phyloP scores from a whole-genome alignment of 2,329 filamentous ascomycete species.

The Paramyrothecium sp. region DNA sequence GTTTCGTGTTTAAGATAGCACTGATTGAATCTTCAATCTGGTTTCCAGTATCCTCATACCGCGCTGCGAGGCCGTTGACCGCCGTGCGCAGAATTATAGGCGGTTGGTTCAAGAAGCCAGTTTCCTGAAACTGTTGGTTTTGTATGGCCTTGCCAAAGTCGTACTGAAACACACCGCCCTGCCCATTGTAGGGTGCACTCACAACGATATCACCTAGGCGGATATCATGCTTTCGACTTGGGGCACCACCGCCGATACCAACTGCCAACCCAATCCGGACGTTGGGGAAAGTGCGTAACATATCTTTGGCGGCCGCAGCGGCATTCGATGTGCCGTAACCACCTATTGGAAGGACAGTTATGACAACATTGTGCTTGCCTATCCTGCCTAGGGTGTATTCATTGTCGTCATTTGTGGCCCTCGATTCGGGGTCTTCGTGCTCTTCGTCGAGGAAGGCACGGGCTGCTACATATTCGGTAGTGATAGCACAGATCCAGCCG shows the following conservation, averaged over 20 bases:
- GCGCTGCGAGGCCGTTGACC: constrained; percentile 4
- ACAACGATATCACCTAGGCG: constrained; percentile 25
- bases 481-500: constrained; percentile 42
- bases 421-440: constrained; percentile 17
- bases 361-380: constrained; percentile 13
- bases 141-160: constrained; percentile 21
- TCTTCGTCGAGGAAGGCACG: constrained; percentile 34
- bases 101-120: constrained; percentile 12
- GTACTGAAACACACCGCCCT: constrained; percentile 21
- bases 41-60: constrained; percentile 10
- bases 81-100: constrained; percentile 10
- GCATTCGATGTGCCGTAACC: constrained; percentile 9
- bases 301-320: constrained; percentile 19
- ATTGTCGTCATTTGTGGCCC: constrained; percentile 9
- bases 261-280: constrained; percentile 17
- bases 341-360: constrained; percentile 8
- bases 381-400: constrained; percentile 11
- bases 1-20: neutral
- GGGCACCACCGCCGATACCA: constrained; percentile 25
- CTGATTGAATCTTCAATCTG: constrained; percentile 7
- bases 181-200: constrained; percentile 1
- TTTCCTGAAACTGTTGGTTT: constrained; percentile 8
- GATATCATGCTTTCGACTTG: constrained; percentile 30
- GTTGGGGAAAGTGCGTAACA: constrained; percentile 25
- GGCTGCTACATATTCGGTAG: constrained; percentile 34